Percentiles rank a stretch among this genome's conserved stretches.
Conservation (phyloP, 192 early-diverging fungal species). For the Backusella circina region DNA sequence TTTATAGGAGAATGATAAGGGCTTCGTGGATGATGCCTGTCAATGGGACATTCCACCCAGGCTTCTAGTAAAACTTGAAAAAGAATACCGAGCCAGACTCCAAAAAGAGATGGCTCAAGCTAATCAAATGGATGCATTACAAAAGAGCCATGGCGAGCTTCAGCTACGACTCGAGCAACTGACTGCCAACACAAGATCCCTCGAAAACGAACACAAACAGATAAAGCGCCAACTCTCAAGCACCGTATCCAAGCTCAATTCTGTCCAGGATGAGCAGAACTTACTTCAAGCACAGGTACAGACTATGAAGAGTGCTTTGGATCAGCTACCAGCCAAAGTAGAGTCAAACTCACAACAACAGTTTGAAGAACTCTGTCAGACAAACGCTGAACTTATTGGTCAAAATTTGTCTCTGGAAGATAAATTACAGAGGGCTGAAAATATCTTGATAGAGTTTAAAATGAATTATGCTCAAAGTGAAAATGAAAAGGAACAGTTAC, state of each 20-base stretch:
- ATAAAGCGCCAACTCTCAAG: constrained; percentile 60
- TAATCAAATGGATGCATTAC: constrained; percentile 55
- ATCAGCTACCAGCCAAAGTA: constrained; percentile 46
- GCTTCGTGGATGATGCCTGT: constrained; percentile 81
- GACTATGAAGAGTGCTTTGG: constrained; percentile 54
- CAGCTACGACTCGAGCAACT: constrained; percentile 52
- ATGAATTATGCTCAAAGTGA: constrained; percentile 81
- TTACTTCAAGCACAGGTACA: constrained; percentile 47
- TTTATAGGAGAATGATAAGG: constrained; percentile 59
- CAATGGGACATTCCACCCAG: constrained; percentile 63
- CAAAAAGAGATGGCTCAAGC: constrained; percentile 63
- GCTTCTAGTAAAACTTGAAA: constrained; percentile 65
- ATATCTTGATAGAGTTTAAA: constrained; percentile 59
- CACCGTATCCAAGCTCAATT: constrained; percentile 47
- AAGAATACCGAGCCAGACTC: constrained; percentile 64
- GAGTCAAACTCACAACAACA: constrained; percentile 61
- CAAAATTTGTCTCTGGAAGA: constrained; percentile 65
- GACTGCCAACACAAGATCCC: constrained; percentile 50
- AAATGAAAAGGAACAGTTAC: constrained; percentile 70
- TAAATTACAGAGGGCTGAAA: constrained; percentile 56
- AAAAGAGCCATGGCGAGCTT: constrained; percentile 60
- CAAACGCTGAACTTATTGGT: constrained; percentile 78
- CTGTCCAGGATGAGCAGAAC: constrained; percentile 43
- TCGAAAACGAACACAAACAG: constrained; percentile 71
- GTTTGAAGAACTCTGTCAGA: constrained; percentile 71